These are phyloP conservation scores for Multifurca ochricompacta DNA, from an alignment of 768 basidiomycete species.

Conservation along the genomic window DNA sequence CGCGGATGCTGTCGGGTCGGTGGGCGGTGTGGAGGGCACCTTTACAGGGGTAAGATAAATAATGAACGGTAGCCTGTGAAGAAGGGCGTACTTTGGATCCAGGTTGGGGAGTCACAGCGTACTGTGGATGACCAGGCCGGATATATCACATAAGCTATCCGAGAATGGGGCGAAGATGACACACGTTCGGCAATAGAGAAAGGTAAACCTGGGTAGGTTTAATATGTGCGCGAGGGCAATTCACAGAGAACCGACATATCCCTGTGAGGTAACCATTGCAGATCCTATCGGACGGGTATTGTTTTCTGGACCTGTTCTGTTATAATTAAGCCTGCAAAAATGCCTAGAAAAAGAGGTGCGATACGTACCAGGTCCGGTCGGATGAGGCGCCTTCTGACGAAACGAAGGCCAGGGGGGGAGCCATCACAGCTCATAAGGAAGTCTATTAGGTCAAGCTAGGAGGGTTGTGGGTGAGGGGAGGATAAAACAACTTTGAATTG, in stretches of 20 bases:
- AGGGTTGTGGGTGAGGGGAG: background rate
- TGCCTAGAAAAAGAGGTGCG: background rate
- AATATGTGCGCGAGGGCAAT: background rate
- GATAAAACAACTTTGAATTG: background rate
- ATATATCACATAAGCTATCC: background rate
- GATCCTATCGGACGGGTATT: background rate
- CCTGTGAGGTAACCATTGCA: background rate
- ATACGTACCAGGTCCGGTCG: background rate
- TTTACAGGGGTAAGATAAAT: background rate
- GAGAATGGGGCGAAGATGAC: background rate
- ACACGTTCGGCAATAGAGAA: background rate
- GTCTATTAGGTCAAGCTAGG: background rate
- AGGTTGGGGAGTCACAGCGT: background rate
- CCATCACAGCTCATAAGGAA: background rate
- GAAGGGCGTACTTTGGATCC: background rate
- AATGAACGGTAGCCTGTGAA: background rate
- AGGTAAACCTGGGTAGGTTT: background rate
- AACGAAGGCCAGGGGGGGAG: background rate
- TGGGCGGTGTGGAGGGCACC: background rate
- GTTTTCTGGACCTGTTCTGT: background rate
- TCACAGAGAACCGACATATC: rapidly evolving
- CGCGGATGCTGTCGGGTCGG: background rate
- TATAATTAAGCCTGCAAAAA: background rate
- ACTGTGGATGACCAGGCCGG: background rate
- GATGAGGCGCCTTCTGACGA: background rate